Percentiles rank a stretch among this genome's conserved stretches.
Evolutionary conservation across 2,329 filamentous ascomycete species (phyloP).

Genomic region (Lecanosticta acicola): DNA sequence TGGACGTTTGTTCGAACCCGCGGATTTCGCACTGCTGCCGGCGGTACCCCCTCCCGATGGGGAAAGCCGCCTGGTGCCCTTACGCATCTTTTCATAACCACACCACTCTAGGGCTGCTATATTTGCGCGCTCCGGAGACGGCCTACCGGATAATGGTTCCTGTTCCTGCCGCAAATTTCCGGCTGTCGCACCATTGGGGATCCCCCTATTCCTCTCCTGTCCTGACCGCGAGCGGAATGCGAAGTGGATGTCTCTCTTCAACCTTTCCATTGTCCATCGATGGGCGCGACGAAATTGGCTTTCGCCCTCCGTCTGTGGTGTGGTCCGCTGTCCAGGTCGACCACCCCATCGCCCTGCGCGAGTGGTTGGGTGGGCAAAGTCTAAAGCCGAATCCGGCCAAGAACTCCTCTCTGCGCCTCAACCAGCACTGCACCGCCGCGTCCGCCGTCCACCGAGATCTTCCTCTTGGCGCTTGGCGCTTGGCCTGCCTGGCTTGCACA

Average conservation of each 20-base stretch:
- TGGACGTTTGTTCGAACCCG: too few species aligned
- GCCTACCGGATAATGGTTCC: background rate
- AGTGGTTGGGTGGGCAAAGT: conserved; percentile 1
- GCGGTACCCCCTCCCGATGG: too few species aligned
- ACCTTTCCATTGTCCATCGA: too few species aligned
- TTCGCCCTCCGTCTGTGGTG: too few species aligned
- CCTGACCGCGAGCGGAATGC: too few species aligned
- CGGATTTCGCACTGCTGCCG: too few species aligned
- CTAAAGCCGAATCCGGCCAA: background rate
- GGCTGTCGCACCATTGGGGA: background rate
- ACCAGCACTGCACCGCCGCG: background rate
- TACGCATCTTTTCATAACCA: background rate
- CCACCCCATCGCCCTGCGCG: background rate
- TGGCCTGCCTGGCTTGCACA: background rate
- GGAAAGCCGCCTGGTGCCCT: background rate
- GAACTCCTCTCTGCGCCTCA: background rate
- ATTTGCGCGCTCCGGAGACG: background rate
- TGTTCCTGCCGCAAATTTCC: background rate
- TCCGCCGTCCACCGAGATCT: background rate
- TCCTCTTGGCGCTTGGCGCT: background rate
- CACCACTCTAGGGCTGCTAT: background rate
- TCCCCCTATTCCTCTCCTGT: background rate
- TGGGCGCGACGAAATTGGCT: too few species aligned
- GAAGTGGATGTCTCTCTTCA: too few species aligned
- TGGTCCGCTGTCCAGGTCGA: too few species aligned